These are phyloP conservation scores for Microbotryum scabiosae DNA, from an alignment of 1,284 basidiomycete genomes.

Conservation along the genomic window DNA sequence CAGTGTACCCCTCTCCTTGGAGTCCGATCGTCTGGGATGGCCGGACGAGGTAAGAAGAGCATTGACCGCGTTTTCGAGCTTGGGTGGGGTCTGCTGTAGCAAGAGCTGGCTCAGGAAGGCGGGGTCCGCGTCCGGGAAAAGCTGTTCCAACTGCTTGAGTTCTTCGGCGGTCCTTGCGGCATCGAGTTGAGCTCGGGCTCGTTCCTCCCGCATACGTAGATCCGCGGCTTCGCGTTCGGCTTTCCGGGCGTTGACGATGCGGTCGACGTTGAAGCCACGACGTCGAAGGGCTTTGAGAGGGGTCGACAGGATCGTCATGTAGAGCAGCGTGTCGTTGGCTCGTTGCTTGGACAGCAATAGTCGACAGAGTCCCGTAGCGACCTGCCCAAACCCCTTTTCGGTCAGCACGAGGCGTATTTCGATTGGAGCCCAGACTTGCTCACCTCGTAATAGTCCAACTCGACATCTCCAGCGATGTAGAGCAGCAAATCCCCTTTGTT, in stretches of 20 bases:
- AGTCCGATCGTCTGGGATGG: slow-evolving; percentile 23
- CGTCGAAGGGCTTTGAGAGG: slow-evolving; percentile 74
- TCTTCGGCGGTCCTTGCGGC: slow-evolving; percentile 3
- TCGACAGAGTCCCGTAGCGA: slow-evolving; percentile 68
- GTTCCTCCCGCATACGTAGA: slow-evolving; percentile 34
- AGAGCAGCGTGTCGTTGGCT: slow-evolving; percentile 71
- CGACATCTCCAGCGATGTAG: slow-evolving; percentile 59
- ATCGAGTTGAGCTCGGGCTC: slow-evolving; percentile 31
- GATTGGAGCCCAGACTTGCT: too few relatives aligned
- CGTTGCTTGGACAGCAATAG: slow-evolving; percentile 64
- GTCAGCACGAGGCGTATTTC: too few relatives aligned
- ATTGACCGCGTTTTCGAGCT: slow-evolving; percentile 37
- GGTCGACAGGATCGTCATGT: slow-evolving; percentile 88
- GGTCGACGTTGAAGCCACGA: slow-evolving; percentile 83
- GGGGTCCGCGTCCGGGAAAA: slow-evolving; percentile 40
- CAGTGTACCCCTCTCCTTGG: background rate
- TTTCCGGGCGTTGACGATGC: slow-evolving; percentile 77
- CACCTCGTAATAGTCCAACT: slow-evolving; percentile 78
- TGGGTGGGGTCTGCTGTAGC: slow-evolving; percentile 32
- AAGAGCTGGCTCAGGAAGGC: slow-evolving; percentile 34
- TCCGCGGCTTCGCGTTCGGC: slow-evolving; percentile 59
- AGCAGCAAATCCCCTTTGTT: slow-evolving; percentile 34
- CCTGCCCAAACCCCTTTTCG: slow-evolving; percentile 33
- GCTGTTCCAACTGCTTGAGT: slow-evolving; percentile 31
- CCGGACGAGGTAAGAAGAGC: slow-evolving; percentile 34